Base-by-base conservation (phyloP, 768 basidiomycete species). In the Pholiota conissans region DNA sequence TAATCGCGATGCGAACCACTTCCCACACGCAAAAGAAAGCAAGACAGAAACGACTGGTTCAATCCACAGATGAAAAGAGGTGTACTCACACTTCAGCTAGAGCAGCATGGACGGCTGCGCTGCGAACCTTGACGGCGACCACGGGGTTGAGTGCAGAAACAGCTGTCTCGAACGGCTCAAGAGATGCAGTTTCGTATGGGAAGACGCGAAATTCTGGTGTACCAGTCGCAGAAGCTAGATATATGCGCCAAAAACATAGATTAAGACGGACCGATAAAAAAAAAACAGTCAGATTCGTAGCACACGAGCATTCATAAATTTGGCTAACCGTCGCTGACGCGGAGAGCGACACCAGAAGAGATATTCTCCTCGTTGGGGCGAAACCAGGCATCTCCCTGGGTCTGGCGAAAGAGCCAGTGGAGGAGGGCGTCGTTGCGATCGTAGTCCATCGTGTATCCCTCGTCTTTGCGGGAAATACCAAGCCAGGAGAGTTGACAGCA, bases 331-430 rank as follows among this genome's bases (percentile, higher is more conserved):
- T 80, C 77, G 26, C 69, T 69, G 2, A 81, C 74, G 5, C 80
- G 67, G 6, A 91, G 73, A 32, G 88, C 89, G 32, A 91, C 88
- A 27, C 90, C 90, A 0, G 85, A 84, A 22, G 89, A 86, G 49
- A 90, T 76, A 62, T 83, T 82, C 67, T 90, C 83, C 61, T 89
- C 87, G 29, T 89, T 83, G 11, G 89, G 88, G 58, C 89, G 84
- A 70, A 91, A 91, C 90, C 90, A 91, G 3, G 89, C 87, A 51
- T 91, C 90, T 37, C 87, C 88, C 68, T 90, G 89, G 0, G 90
- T 91, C 79, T 90, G 74, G 22, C 73, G 84, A 75, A 90, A 91
- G 64, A 91, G 84, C 74, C 89, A 86, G 72, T 91, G 90, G 26
- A 91, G 80, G 57, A 90, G 76, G 47, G 90, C 90, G 71, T 91